A percentile compares a stretch with the other conserved stretches of the same genome.
phyloP scores from a whole-genome alignment of 805 yeast species.

The Spathaspora passalidarum region DNA sequence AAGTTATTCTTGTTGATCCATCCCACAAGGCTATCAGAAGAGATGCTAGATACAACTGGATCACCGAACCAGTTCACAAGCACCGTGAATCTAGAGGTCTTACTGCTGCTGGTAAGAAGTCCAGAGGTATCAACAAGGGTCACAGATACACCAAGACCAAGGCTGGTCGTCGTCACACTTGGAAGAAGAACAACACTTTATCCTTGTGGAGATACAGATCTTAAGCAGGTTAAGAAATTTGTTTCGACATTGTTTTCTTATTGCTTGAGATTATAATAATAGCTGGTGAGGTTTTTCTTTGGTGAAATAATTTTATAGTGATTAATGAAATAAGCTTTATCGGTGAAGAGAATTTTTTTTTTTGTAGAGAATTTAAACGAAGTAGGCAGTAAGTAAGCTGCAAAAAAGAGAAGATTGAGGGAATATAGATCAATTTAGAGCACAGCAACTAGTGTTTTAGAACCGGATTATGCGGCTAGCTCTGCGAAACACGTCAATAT shows the following conservation, averaged over 20 bases:
- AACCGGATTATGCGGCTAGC: too few species aligned
- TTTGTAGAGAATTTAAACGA: not conserved
- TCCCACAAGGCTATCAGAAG: conserved; percentile 98
- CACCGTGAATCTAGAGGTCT: conserved; percentile 99
- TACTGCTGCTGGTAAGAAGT: conserved; percentile 96
- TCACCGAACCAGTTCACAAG: conserved; percentile 99
- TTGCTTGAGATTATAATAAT: not conserved
- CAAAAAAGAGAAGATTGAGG: not conserved
- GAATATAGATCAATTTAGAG: not conserved
- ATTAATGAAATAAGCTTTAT: not conserved
- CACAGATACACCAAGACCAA: conserved; percentile 97
- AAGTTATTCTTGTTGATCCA: conserved; percentile 97
- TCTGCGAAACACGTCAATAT: too few species aligned
- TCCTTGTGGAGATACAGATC: conserved; percentile 99
- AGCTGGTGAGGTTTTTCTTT: not conserved
- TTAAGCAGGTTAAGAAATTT: conserved; percentile 29
- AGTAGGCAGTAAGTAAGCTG: not conserved
- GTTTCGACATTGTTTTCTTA: not conserved
- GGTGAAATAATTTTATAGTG: not conserved
- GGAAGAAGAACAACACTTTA: conserved; percentile 99
- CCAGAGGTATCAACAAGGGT: conserved; percentile 99
- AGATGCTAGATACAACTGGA: conserved; percentile 99
- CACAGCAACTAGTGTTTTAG: too few species aligned
- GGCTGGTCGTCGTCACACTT: conserved; percentile 99
- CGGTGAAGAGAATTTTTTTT: not conserved